Evolutionary conservation across 1,284 basidiomycete species (phyloP), one percentile per base, ranked within the genome.

Genomic region (Pseudozyma sp.): DNA sequence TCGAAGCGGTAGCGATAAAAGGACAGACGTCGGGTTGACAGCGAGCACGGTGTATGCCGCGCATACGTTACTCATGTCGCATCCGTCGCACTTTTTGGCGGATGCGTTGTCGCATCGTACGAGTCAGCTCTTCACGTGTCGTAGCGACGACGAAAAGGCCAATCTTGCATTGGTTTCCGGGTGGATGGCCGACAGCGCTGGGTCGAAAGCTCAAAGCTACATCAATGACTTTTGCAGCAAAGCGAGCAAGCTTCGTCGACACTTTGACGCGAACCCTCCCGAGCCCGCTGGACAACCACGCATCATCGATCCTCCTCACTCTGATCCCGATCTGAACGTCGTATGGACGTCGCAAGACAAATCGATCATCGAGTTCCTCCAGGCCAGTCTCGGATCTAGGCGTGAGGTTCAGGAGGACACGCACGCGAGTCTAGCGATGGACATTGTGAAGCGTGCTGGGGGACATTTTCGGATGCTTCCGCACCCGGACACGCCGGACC

Each of bases 61-160:
- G 0, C 94, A 97, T 84, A 88, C 88, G 59, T 88, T 90, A 66
- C 85, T 97, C 68, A 91, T 96, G 89, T 84, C 86, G 9, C 86
- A 88, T 13, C 83, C 89, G 1, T 79, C 88, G 17, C 85, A 90
- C 49, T 98, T 92, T 75, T 81, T 92, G 19, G 89, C 90, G 0
- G 87, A 90, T 54, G 84, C 86, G 24, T 83, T 86, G 34, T 85
- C 87, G 39, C 92, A 92, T 84, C 86, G 89, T 44, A 77, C 85
- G 13, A 87, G 86, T 4, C 89, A 90, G 52, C 85, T 80, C 0
- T 94, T 95, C 85, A 82, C 87, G 39, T 88, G 95, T 40, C 90
- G 94, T 3, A 91, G 92, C 1, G 84, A 86, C 33, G 85, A 86
- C 0, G 89, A 93, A 42, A 86, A 92, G 1, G 78, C 88, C 17